Evolutionary conservation across 352 stramenopile genomes (phyloP), one percentile per base, ranked within the genome.

Genomic region (Phytopythium montanum): DNA sequence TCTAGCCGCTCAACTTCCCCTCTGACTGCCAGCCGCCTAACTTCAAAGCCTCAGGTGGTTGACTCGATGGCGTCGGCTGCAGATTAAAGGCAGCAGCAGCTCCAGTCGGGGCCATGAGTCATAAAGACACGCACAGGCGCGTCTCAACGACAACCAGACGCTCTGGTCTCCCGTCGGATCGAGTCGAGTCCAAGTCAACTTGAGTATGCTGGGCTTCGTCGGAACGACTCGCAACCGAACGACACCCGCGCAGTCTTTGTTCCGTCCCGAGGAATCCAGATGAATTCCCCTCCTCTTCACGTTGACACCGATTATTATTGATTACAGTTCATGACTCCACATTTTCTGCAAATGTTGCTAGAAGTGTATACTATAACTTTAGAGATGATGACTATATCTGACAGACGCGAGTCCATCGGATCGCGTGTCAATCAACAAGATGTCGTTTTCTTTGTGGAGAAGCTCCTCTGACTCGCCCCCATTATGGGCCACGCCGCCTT

Each of bases 341-440:
- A 18, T 42, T 21, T 21, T 42, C n/a, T n/a, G n/a, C 0, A 21
- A 44, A 23, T 21, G 9, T 44, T 18, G 14, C 14, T 5, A 21
- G 38, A 21, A 13, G 6, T 1, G 1, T 0, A 25, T 8, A 45
- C 9, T 7, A 45, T 45, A 1, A n/a, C n/a, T 45, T 6, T 25
- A 4, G 6, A 25, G 18, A 9, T 2, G 8, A 16, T 21, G 5
- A 46, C 21, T 25, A 25, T 5, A 5, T 46, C 1, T 46, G 21
- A 25, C 16, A 46, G 39, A 38, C 9, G 0, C 33, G 9, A 14
- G 39, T 25, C 39, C 6, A 26, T 0, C 3, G 8, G 5, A 14
- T 46, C 39, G 39, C 39, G 39, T 46, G 39, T 46, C 39, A 46
- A 46, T 54, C 48, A 54, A 54, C 48, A 54, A n/a, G 48, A 54